Evolutionary conservation across 169 alveolate species (phyloP).

Genomic region (Plasmodium inui): DNA sequence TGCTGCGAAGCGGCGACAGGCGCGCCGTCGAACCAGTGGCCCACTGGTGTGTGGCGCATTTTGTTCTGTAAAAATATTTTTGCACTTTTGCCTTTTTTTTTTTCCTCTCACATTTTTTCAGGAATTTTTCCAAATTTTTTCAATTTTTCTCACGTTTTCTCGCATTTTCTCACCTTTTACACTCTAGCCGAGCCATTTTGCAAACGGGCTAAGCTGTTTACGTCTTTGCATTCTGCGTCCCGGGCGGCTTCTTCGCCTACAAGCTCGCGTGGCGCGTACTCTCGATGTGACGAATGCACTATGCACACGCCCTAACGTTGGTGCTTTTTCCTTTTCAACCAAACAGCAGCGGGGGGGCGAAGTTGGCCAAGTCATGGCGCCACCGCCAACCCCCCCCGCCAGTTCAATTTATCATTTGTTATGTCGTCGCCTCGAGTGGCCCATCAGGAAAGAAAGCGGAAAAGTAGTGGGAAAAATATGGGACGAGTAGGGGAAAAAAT

Average conservation of each 20-base stretch:
- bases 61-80: not conserved
- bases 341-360: not conserved
- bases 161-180: not conserved
- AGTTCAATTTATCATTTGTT: not conserved
- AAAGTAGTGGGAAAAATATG: not conserved
- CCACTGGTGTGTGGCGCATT: not conserved
- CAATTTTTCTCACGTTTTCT: not conserved
- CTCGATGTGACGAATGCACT: not conserved
- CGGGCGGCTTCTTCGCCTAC: not conserved
- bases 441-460: not conserved
- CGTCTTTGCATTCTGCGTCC: not conserved
- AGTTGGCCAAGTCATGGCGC: not conserved
- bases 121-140: not conserved
- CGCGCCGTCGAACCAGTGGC: not conserved
- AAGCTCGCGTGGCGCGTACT: not conserved
- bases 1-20: not conserved
- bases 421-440: not conserved
- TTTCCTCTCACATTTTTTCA: not conserved
- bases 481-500: not conserved
- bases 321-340: not conserved
- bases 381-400: not conserved
- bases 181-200: not conserved
- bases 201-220: not conserved
- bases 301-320: not conserved
- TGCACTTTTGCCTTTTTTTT: not conserved